phyloP scores from a whole-genome alignment of 371 early-diverging fungal genomes.

The Capillidium heterosporum region DNA sequence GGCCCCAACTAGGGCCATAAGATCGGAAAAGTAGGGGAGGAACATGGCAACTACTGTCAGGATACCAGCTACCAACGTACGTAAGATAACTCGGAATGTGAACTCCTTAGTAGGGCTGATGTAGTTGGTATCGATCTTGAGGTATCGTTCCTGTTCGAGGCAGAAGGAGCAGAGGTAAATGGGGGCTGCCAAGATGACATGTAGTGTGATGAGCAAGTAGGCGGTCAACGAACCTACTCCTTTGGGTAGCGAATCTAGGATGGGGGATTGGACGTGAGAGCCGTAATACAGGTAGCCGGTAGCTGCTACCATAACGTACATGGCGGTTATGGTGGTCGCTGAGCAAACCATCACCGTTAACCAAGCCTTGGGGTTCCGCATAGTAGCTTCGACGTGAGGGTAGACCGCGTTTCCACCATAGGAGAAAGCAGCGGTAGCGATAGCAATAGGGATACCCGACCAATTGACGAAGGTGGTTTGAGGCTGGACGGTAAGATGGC shows the following conservation, averaged over 20 bases:
- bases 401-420: conserved; percentile 67
- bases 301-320: conserved; percentile 57
- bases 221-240: conserved; percentile 43
- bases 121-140: conserved; percentile 12
- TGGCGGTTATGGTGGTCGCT: conserved; percentile 39
- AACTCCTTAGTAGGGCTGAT: conserved; percentile 17
- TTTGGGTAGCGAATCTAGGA: conserved; percentile 45
- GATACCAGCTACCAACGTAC: conserved; percentile 29
- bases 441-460: conserved; percentile 31
- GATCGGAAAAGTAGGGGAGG: conserved; percentile 58
- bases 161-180: conserved; percentile 62
- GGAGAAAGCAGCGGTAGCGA: conserved; percentile 46
- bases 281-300: conserved; percentile 74
- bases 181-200: conserved; percentile 70
- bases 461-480: conserved; percentile 16
- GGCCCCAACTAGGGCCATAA: conserved; percentile 70
- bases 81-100: conserved; percentile 30
- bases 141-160: conserved; percentile 42
- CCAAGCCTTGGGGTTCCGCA: conserved; percentile 59
- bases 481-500: conserved; percentile 2
- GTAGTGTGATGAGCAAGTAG: conserved; percentile 47
- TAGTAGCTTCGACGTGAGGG: conserved; percentile 57
- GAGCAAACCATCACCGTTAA: conserved; percentile 41
- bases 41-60: conserved; percentile 35
- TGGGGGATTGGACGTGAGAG: conserved; percentile 35